Evolutionary conservation across 805 yeast genomes (phyloP), one percentile per base, ranked within the genome.

Genomic region (Cyberlindnera bimundalis): DNA sequence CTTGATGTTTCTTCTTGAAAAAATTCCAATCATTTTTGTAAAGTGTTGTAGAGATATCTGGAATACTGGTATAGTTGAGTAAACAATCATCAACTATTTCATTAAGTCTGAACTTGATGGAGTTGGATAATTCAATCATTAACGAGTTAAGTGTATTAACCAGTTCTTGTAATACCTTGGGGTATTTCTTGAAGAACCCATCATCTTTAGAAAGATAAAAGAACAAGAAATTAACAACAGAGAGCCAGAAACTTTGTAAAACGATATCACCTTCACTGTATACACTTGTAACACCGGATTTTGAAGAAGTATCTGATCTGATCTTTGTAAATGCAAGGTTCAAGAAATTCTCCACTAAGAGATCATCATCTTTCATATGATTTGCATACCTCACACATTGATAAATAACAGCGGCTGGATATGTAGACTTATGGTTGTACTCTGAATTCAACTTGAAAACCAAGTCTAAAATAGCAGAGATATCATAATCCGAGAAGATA

Each of bases 161-260:
- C 24, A 81, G 31, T 35, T 80, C 87, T 53, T 82, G 88, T 36
- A 84, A 58, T 23, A 80, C 64, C 13, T 63, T 57, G 2, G 90
- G 88, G 46, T 79, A 74, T 35, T 64, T 65, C 17, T 60, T 53
- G 58, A 77, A 79, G 39, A 82, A 71, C 0, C 65, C 61, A 12
- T 77, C 82, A 54, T 84, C 93, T 46, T 84, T 78, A 31, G 77
- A 67, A 25, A 91, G 57, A 61, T 87, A 91, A 60, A 84, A 91
- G 54, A 83, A 81, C 37, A 91, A 64, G 50, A 85, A 80, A 44
- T 85, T 84, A 33, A 84, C 59, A 19, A 84, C 82, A 5, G 96
- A 80, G 27, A 93, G 73, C 98, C 98, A 93, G 59, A 88, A 91
- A 37, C 95, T 82, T 46, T 82, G 72, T 29, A 73, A 57, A 14